These are phyloP conservation scores for Magnusiomyces paraingens DNA, from an alignment of 1,139 yeast genomes.

Conservation along the genomic window DNA sequence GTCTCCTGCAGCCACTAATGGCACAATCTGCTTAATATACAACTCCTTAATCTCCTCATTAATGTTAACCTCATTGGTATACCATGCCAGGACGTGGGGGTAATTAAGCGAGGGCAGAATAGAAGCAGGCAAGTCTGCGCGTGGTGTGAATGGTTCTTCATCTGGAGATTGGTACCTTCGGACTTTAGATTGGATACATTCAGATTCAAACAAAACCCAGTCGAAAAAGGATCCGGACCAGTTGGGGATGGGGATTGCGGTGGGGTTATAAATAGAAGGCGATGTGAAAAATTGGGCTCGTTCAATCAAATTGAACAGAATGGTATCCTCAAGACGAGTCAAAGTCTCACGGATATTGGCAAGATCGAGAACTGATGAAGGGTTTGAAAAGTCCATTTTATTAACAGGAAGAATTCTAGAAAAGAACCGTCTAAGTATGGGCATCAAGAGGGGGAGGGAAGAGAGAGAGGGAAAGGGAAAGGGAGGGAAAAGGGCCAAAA, in stretches of 20 bases:
- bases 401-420: not conserved
- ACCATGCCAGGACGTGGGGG: conserved; percentile 70
- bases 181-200: conserved; percentile 57
- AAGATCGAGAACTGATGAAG: conserved; percentile 75
- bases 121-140: conserved; percentile 49
- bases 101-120: conserved; percentile 74
- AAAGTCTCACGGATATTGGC: conserved; percentile 77
- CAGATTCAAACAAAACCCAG: conserved; percentile 74
- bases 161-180: conserved; percentile 94
- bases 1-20: conserved; percentile 55
- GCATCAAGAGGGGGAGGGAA: no score
- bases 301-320: conserved; percentile 86
- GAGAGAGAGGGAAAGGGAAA: no score
- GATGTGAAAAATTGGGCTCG: conserved; percentile 81
- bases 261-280: conserved; percentile 62
- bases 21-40: conserved; percentile 68
- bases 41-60: conserved; percentile 60
- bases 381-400: conserved; percentile 76
- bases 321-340: conserved; percentile 93
- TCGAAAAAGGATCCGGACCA: conserved; percentile 81
- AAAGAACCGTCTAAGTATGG: not conserved
- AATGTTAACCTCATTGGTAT: conserved; percentile 68
- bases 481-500: no score
- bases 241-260: conserved; percentile 54
- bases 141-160: conserved; percentile 62